Evolutionary conservation across 2,329 filamentous ascomycete genomes (phyloP), one percentile per base, ranked within the genome.

Genomic region (Cordyceps fumosorosea): DNA sequence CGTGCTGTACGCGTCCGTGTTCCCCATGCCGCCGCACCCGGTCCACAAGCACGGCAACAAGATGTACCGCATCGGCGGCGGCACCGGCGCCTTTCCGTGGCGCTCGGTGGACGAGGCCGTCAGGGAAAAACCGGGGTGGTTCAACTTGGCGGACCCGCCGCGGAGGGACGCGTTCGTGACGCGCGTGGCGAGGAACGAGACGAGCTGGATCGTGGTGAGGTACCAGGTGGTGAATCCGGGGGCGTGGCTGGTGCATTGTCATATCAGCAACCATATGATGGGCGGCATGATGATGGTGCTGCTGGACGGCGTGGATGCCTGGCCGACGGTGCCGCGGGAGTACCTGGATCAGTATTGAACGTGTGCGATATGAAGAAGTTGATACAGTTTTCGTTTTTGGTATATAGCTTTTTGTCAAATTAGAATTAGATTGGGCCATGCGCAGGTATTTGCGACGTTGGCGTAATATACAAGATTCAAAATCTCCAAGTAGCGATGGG

Each of bases 11-110:
- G 72, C 80, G 2, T 69, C 71, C n/a, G 68, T 68, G 2, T 71
- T 72, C 3, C 73, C 80, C 7, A 81, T 84, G 67, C 83, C 75
- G 0, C 68, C 73, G 11, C 85, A 88, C 63, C 81, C 84, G 0
- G 82, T 88, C 56, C 85, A 88, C 77, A 87, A 87, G 74, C 85
- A 88, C 71, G 80, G 81, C 53, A 84, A 81, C 67, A 85, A 84
- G 69, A 84, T 82, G 73, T 87, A 78, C 66, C 72, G 80, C 22
- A 77, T 88, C 40, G 85, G 85, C 1, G 63, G 72, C 0, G 85
- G 84, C 2, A 66, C 66, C 0, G 82, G 83, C 0, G 60, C 65
- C 1, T 88, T 83, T 68, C 77, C 74, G 14, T 88, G 81, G 76
- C 70, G 69, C 2, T 78, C 76, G 0, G 80, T 87, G 0, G 80